Base-by-base conservation (phyloP, 2,329 filamentous ascomycete species). In the Spiromastix sp. region DNA sequence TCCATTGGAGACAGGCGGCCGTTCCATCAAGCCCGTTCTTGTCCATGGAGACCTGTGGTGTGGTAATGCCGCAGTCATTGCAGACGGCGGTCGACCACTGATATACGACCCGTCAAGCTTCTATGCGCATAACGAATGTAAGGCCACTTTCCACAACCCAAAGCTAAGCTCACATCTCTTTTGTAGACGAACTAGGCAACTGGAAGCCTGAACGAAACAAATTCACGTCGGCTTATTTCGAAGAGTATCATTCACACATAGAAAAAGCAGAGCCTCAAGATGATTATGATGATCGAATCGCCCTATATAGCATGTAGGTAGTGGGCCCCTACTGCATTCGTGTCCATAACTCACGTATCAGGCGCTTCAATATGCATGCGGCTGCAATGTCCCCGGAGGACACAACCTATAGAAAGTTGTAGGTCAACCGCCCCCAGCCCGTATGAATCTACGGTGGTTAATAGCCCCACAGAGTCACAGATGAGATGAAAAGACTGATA, bases 31-130 rank as follows among this genome's bases (percentile, higher is more conserved):
- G 25, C 55, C 55, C 2, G 38, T 36, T 5, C 42, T 58, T 3
- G 36, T 55, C 3, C 54, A 58, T 37, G 49, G 49, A 2, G 49
- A 59, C 34, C 22, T 58, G 2, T 59, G 55, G 54, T 35, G 47
- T 32, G 53, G 51, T 4, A 59, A 59, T 30, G 33, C 37, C 2
- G 55, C 51, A 0, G 57, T 47, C 1, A 39, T 49, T 30, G 18
- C 20, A 5, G 29, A 16, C 3, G 46, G 45, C 2, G 37, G 35
- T 24, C 16, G 24, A n/a, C 43, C 44, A 6, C 28, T 51, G 11
- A 34, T 49, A 8, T 49, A 39, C 28, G 47, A 49, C 29, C 40
- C 40, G 1, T 38, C 28, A 12, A 42, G 37, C 11, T 38, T 46
- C 15, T 51, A 47, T 27, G 49, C 37, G 8, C 49, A 52, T 24